These are phyloP conservation scores for Akanthomyces dipterigenus DNA, from an alignment of 2,329 filamentous ascomycete species.

Conservation along the genomic window DNA sequence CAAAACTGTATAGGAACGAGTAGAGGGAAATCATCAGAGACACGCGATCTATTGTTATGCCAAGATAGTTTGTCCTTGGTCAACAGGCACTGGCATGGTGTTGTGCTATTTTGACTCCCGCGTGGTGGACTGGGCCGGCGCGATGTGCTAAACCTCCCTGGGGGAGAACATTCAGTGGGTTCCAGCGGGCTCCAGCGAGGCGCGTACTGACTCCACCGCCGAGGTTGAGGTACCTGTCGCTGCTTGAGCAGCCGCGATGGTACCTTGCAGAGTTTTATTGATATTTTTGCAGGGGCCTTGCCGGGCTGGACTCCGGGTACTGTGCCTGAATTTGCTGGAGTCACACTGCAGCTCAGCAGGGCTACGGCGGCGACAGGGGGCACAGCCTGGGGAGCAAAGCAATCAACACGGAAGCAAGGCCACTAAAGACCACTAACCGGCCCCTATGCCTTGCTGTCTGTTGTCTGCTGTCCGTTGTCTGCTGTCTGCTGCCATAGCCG, in stretches of 20 bases:
- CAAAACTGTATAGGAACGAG: not conserved
- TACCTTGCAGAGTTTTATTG: not conserved
- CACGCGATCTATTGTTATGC: not conserved
- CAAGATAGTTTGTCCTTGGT: not conserved
- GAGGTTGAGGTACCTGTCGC: not conserved
- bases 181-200: conserved; percentile 2
- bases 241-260: not conserved
- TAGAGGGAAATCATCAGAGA: not conserved
- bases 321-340: too few relatives aligned
- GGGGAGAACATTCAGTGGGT: not conserved
- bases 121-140: too few relatives aligned
- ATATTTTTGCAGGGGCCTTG: too few relatives aligned
- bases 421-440: not conserved
- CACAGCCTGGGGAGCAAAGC: too few relatives aligned
- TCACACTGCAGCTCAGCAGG: too few relatives aligned
- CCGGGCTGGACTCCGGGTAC: too few relatives aligned
- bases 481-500: not conserved
- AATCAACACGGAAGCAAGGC: too few relatives aligned
- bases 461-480: too few relatives aligned
- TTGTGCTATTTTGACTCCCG: not conserved
- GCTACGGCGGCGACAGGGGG: too few relatives aligned
- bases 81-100: not conserved
- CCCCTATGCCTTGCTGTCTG: too few relatives aligned
- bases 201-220: not conserved
- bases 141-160: too few relatives aligned